Percentiles rank a stretch among this genome's conserved stretches.
These are phyloP conservation scores for Trichoderma lentiforme DNA, from an alignment of 2,329 filamentous ascomycete species.

Conservation along the genomic window DNA sequence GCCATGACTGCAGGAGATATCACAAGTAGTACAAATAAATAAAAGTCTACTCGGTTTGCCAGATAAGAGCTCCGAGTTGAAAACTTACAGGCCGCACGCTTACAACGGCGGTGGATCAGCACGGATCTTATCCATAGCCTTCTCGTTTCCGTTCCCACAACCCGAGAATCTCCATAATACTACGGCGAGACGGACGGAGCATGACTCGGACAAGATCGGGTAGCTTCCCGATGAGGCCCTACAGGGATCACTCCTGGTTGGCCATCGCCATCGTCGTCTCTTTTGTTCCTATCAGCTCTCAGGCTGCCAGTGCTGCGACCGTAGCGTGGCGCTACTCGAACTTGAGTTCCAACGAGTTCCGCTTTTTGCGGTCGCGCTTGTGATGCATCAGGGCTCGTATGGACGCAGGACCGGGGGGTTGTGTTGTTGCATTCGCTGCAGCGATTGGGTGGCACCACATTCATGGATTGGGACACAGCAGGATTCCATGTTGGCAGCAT, in stretches of 20 bases:
- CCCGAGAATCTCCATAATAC: not conserved
- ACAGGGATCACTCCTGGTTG: not conserved
- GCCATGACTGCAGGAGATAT: not conserved
- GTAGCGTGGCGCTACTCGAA: conserved; percentile 7
- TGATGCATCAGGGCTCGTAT: conserved; percentile 15
- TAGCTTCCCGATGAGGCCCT: conserved; percentile 9
- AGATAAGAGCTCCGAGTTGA: not conserved
- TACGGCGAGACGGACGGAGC: conserved; percentile 7
- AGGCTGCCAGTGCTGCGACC: not conserved
- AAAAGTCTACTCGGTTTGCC: not conserved
- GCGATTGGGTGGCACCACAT: not conserved
- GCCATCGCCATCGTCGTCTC: not conserved
- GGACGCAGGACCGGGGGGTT: conserved; percentile 8
- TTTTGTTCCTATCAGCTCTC: not conserved
- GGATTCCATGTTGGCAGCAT: not conserved
- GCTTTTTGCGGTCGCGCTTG: conserved; percentile 15
- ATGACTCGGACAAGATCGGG: conserved; percentile 11
- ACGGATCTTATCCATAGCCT: not conserved
- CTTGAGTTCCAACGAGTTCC: not conserved
- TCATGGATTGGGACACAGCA: not conserved
- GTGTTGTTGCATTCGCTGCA: not conserved
- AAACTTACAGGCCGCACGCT: not conserved
- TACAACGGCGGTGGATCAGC: not conserved
- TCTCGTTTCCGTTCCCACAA: not conserved
- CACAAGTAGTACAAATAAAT: not conserved